Conservation (phyloP, 768 basidiomycete species). For the Tephrocybe sp. region DNA sequence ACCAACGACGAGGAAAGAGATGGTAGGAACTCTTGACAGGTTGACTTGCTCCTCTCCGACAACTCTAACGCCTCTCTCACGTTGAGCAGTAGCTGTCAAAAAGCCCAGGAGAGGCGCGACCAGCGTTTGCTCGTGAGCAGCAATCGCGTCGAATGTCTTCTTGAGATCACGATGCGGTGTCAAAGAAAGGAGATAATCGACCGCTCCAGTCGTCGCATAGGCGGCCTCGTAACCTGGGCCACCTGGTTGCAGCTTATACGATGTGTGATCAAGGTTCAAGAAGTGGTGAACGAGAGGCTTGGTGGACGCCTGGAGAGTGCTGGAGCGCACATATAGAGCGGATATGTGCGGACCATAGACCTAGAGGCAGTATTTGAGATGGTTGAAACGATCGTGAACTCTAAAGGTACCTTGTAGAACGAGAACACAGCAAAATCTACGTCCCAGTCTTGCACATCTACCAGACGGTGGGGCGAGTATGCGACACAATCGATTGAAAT, state of each 20-base stretch:
- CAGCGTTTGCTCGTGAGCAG: conserved; percentile 58
- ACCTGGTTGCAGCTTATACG: conserved; percentile 70
- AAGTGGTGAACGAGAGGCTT: conserved; percentile 70
- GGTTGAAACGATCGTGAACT: background rate
- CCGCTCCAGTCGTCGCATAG: conserved; percentile 56
- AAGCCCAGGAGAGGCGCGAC: conserved; percentile 53
- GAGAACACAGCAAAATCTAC: conserved; percentile 72
- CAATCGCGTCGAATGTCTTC: conserved; percentile 55
- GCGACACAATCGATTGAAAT: conserved; percentile 76
- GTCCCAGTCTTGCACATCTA: conserved; percentile 77
- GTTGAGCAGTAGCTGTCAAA: conserved; percentile 47
- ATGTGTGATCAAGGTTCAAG: conserved; percentile 40
- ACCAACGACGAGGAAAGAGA: conserved; percentile 69
- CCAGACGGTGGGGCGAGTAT: conserved; percentile 68
- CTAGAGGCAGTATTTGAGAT: conserved; percentile 32
- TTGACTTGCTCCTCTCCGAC: conserved; percentile 56
- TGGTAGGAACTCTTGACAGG: conserved; percentile 56
- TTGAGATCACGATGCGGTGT: conserved; percentile 45
- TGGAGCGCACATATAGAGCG: conserved; percentile 55
- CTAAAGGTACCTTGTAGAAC: conserved; percentile 61
- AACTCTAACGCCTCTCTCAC: conserved; percentile 59
- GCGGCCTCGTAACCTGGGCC: conserved; percentile 74
- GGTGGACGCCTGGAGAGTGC: conserved; percentile 49
- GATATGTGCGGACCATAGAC: conserved; percentile 75
- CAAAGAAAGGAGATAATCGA: conserved; percentile 63